A percentile compares a stretch with the other conserved stretches of the same genome.
phyloP scores from a whole-genome alignment of 805 yeast species.

The Saccharomyces eubayanus region DNA sequence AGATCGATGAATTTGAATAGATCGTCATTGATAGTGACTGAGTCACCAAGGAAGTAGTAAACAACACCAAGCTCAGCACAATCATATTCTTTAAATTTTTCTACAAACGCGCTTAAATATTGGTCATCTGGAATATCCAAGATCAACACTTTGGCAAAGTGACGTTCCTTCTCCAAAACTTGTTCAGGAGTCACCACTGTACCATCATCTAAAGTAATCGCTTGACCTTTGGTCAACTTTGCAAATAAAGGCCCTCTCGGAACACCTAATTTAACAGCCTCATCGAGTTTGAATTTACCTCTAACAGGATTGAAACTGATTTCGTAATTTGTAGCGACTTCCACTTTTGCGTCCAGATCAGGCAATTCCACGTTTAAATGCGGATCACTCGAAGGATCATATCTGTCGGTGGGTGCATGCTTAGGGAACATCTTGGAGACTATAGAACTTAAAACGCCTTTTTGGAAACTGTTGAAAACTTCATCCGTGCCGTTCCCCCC shows the following conservation, averaged over 20 bases:
- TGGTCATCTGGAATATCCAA: conserved; percentile 59
- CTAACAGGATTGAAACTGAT: conserved; percentile 57
- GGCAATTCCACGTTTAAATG: conserved; percentile 34
- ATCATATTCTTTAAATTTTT: conserved; percentile 23
- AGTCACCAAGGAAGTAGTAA: conserved; percentile 70
- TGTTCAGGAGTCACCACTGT: conserved; percentile 53
- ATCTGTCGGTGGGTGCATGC: conserved; percentile 32
- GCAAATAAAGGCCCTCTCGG: conserved; percentile 56
- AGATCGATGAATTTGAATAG: conserved; percentile 44
- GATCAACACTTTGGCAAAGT: conserved; percentile 53
- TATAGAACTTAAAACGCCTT: conserved; percentile 21
- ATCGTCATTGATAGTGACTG: conserved; percentile 37
- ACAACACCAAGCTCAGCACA: conserved; percentile 39
- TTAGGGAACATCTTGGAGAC: conserved; percentile 51
- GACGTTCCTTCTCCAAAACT: conserved; percentile 57
- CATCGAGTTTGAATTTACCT: conserved; percentile 64
- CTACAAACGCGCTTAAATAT: conserved; percentile 35
- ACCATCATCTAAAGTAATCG: conserved; percentile 54
- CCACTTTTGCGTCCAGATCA: conserved; percentile 25
- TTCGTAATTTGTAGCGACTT: conserved; percentile 53
- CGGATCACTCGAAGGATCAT: conserved; percentile 34
- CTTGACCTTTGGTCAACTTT: conserved; percentile 48
- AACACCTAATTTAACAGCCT: conserved; percentile 62
- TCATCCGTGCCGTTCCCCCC: background rate
- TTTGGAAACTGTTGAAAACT: conserved; percentile 8